A percentile compares a stretch with the other conserved stretches of the same genome.
Conservation (phyloP, 192 early-diverging fungal species). For the Lunasporangiospora selenospora region DNA sequence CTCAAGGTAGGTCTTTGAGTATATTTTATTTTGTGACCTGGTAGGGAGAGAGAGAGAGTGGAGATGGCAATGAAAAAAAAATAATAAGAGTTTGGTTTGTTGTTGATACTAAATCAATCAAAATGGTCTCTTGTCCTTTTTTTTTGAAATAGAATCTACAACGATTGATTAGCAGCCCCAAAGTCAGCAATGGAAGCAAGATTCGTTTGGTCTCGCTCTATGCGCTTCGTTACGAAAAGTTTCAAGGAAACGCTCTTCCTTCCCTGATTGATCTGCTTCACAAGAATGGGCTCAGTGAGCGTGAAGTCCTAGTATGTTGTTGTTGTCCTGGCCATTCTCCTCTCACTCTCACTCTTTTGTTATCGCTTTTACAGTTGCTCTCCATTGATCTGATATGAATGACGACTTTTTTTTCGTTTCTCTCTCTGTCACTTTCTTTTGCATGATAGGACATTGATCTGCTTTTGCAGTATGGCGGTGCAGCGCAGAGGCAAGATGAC, state of each 20-base stretch:
- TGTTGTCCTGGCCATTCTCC: not conserved
- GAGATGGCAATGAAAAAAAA: not conserved
- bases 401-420: not conserved
- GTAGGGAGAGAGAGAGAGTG: not conserved
- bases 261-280: constrained; percentile 81
- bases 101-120: not conserved
- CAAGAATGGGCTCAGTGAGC: constrained; percentile 72
- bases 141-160: constrained; percentile 60
- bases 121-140: not conserved
- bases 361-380: not conserved
- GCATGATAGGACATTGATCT: constrained; percentile 65
- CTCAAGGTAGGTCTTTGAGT: constrained; percentile 65
- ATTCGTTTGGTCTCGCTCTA: constrained; percentile 85
- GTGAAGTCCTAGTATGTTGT: constrained; percentile 69
- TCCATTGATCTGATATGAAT: not conserved
- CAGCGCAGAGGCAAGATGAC: constrained; percentile 84
- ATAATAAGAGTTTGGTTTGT: not conserved
- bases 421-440: constrained; percentile 10
- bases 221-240: constrained; percentile 91
- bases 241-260: constrained; percentile 70
- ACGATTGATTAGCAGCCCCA: constrained; percentile 69
- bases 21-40: not conserved
- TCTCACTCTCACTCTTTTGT: not conserved
- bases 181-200: constrained; percentile 76
- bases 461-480: constrained; percentile 80